These are phyloP conservation scores for Dictyophora rubrovolvata DNA, from an alignment of 768 basidiomycete species.

Conservation along the genomic window DNA sequence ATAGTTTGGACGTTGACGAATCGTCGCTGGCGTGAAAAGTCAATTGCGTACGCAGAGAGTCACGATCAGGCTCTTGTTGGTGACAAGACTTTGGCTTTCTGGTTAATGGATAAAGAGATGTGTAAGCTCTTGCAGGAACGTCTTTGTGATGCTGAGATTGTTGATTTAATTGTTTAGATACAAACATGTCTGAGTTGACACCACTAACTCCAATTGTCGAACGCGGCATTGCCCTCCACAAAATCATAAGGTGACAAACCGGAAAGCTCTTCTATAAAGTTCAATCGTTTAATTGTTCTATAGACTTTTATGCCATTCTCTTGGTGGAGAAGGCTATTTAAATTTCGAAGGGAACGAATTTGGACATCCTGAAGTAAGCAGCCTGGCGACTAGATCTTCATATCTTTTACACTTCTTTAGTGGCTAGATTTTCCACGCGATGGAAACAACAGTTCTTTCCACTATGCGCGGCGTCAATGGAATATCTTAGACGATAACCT, in stretches of 20 bases:
- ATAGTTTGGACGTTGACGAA: slow-evolving; percentile 88
- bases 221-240: slow-evolving; percentile 87
- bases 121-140: slow-evolving; percentile 44
- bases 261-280: neutral
- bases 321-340: slow-evolving; percentile 95
- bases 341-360: slow-evolving; percentile 99
- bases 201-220: slow-evolving; percentile 78
- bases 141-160: neutral
- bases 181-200: slow-evolving; percentile 85
- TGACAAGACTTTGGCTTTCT: slow-evolving; percentile 97
- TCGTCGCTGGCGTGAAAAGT: slow-evolving; percentile 80
- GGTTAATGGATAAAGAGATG: slow-evolving; percentile 99
- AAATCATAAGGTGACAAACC: slow-evolving; percentile 79
- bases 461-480: slow-evolving; percentile 96
- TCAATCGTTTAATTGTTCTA: neutral
- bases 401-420: slow-evolving; percentile 25
- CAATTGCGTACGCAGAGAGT: slow-evolving; percentile 88
- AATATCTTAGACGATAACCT: slow-evolving; percentile 79
- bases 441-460: slow-evolving; percentile 93
- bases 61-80: slow-evolving; percentile 98
- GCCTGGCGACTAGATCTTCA: neutral
- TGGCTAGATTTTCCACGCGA: slow-evolving; percentile 99
- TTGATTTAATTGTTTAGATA: slow-evolving; percentile 40
- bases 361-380: slow-evolving; percentile 84
- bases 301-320: slow-evolving; percentile 80